Evolutionary conservation across 306 rosid species (phyloP), one percentile per base, ranked within the genome.

Genomic region (Cucurbita moschata): DNA sequence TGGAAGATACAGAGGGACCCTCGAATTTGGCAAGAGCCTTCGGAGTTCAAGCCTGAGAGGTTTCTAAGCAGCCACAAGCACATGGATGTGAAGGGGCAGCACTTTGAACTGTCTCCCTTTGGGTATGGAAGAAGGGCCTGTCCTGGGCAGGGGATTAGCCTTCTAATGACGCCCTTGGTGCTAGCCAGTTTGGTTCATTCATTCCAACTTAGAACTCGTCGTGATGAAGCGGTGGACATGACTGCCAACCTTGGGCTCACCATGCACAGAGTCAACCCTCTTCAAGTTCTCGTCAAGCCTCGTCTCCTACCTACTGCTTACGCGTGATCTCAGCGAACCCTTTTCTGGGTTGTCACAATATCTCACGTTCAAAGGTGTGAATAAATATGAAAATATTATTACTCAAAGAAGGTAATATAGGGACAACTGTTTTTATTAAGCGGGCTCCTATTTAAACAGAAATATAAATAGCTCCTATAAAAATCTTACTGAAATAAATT

Each of bases 1-100:
- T 82, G 80, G 85, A 88, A 86, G 82, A 74, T 88, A 53, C 93
- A 86, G 1, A 82, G 83, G 0, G 93, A 88, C 70, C 88, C 84
- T 1, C 54, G 58, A 1, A 39, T 82, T 35, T 86, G 90, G 90
- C 4, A 71, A 5, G 86, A 86, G 21, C 87, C 85, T 4, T 65
- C 81, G 15, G 80, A 86, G 67, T 89, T 85, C 79, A 77, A 68
- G 66, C 96, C 92, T 0, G 88, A 86, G 76, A 84, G 90, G 44
- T 87, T 87, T 59, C 55, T 89, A 3, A 84, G 63, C 7, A 77
- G 77, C 9, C 86, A 16, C 38, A 84, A 80, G 40, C 62, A 49
- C 21, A 50, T 84, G 8, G 87, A 89, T 68, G 82, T 84, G 0
- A 82, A 64, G 59, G 90, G 92, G 16, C 75, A 77, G 7, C 74